Percentiles rank a stretch among this genome's conserved stretches.
phyloP scores from a whole-genome alignment of 192 early-diverging fungal genomes.

The Podila minutissima region DNA sequence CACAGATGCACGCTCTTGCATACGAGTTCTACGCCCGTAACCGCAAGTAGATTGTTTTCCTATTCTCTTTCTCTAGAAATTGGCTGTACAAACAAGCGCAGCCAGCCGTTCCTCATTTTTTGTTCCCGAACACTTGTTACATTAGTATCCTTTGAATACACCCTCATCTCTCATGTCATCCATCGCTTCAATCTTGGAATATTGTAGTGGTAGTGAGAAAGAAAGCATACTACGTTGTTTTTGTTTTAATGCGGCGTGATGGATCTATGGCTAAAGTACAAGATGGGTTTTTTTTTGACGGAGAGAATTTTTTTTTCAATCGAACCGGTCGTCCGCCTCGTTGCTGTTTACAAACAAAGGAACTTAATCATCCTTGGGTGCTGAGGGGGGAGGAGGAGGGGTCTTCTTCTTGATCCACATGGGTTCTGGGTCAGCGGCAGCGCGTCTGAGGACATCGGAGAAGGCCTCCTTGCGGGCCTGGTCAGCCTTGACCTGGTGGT shows the following conservation, averaged over 20 bases:
- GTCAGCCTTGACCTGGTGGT: slow-evolving; percentile 41
- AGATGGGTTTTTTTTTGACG: too few relatives aligned
- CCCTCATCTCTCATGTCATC: too few relatives aligned
- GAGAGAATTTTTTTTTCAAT: too few relatives aligned
- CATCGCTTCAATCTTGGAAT: too few relatives aligned
- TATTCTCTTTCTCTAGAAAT: background rate
- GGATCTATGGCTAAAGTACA: too few relatives aligned
- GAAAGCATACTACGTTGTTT: too few relatives aligned
- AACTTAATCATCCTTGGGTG: background rate
- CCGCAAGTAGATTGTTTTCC: slow-evolving; percentile 32
- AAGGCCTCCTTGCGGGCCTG: slow-evolving; percentile 37
- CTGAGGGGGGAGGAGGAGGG: slow-evolving; percentile 7
- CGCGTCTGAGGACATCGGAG: slow-evolving; percentile 34
- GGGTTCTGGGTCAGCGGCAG: slow-evolving; percentile 44
- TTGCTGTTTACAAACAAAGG: too few relatives aligned
- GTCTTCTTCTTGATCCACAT: slow-evolving; percentile 54
- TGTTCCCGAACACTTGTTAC: background rate
- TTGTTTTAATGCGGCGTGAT: too few relatives aligned
- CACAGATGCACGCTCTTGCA: slow-evolving; percentile 88
- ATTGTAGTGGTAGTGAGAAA: too few relatives aligned
- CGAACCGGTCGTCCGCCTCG: too few relatives aligned
- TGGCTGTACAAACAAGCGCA: background rate
- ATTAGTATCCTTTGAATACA: too few relatives aligned
- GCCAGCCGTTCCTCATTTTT: background rate
- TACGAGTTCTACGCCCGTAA: slow-evolving; percentile 90